Percentiles rank a stretch among this genome's conserved stretches.
Evolutionary conservation across 352 stramenopile genomes (phyloP).

Genomic region (Globisporangium spiculum): DNA sequence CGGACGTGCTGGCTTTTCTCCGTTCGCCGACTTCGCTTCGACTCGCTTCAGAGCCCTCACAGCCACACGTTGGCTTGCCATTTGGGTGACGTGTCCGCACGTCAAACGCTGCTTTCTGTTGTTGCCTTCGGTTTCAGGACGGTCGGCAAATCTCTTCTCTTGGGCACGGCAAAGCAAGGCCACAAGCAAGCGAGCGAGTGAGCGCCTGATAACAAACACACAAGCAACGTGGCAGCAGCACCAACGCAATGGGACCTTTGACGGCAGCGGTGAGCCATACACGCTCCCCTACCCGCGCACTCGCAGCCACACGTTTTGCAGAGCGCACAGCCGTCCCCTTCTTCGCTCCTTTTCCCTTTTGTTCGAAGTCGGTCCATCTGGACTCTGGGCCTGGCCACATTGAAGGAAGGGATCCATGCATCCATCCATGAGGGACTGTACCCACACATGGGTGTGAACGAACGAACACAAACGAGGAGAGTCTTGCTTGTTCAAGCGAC

Average conservation of each 20-base stretch:
- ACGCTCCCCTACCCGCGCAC: slow-evolving; percentile 3
- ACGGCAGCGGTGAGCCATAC: slow-evolving; percentile 2
- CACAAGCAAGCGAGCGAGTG: neutral
- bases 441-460: neutral
- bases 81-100: neutral
- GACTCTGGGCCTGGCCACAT: neutral
- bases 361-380: neutral
- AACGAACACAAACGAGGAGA: neutral
- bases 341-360: neutral
- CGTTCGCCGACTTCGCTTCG: neutral
- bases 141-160: neutral
- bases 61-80: neutral
- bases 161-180: neutral
- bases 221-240: neutral
- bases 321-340: neutral
- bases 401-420: neutral
- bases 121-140: neutral
- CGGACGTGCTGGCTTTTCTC: neutral
- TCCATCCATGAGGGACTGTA: neutral
- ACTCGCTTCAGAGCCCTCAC: neutral
- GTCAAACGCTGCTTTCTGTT: neutral
- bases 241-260: neutral
- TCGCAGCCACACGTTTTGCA: slow-evolving; percentile 11
- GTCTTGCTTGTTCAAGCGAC: too few relatives aligned
- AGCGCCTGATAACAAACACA: neutral